Conservation (phyloP, 352 stramenopile species). For the Phytophthora vignae region DNA sequence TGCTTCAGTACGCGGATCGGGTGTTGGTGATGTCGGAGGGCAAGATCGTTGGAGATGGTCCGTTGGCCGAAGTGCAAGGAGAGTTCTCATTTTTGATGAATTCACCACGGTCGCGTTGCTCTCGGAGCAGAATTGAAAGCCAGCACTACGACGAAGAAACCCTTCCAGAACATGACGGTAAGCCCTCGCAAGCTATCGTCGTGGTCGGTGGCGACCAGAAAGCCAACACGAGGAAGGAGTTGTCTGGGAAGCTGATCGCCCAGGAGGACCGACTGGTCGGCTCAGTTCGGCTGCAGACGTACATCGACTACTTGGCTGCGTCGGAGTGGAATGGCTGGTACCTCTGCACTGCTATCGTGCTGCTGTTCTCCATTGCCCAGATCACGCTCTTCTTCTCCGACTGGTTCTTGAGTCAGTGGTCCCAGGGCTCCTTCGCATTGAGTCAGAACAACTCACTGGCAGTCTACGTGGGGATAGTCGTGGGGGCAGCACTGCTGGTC, state of each 20-base stretch:
- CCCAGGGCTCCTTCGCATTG: conserved; percentile 29
- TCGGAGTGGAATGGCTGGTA: conserved; percentile 45
- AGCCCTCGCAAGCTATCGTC: neutral
- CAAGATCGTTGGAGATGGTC: conserved; percentile 80
- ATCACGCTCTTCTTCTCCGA: conserved; percentile 46
- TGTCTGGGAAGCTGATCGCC: neutral
- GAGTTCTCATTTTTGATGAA: conserved; percentile 31
- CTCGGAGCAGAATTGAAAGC: neutral
- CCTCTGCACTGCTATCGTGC: conserved; percentile 14
- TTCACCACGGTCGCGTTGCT: neutral
- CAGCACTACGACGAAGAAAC: neutral
- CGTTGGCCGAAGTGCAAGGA: conserved; percentile 64
- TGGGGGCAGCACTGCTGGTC: conserved; percentile 28
- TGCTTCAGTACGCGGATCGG: conserved; percentile 64
- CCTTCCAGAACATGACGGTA: neutral
- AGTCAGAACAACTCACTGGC: conserved; percentile 39
- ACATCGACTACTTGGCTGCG: conserved; percentile 47
- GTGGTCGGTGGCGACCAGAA: neutral
- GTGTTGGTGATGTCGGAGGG: conserved; percentile 80
- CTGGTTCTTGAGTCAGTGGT: conserved; percentile 57
- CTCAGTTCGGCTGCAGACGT: conserved; percentile 17
- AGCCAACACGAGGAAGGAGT: neutral
- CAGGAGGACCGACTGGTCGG: neutral
- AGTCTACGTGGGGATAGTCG: conserved; percentile 46
- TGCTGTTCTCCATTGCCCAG: conserved; percentile 44